Evolutionary conservation across 768 basidiomycete genomes (phyloP), one percentile per base, ranked within the genome.

Genomic region (Candolleomyces aberdarensis): DNA sequence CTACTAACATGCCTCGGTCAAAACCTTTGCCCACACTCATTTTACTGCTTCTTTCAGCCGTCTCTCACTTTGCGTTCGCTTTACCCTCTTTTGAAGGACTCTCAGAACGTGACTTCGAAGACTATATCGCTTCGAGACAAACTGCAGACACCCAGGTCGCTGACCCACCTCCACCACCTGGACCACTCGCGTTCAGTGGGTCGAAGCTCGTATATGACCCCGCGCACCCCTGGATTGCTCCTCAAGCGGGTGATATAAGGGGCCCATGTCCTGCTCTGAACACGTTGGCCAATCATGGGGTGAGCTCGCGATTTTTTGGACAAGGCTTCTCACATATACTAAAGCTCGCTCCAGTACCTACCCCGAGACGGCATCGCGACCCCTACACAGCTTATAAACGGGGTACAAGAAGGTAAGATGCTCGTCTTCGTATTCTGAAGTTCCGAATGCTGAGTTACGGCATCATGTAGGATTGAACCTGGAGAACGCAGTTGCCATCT

Each of bases 241-340:
- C 65, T 41, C 49, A 57, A 3, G 19, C 58, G 3, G 52, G 32
- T 0, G 66, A 64, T 40, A 60, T 62, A 14, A 53, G 65, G 26
- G 65, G 65, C 6, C 65, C 65, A 46, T 66, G 65, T 26, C 65
- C 65, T 22, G 65, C 58, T 15, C 47, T 66, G 50, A 66, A 66
- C 48, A 66, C 65, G 4, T 55, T 66, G 11, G 65, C 65, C 10
- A 57, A 53, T 39, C 65, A 66, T 51, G 65, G 65, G 26, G 65
- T 66, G 52, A 29, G 58, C 58, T 57, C 44, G 5, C 11, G 26
- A 46, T 39, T 3, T 22, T 32, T 20, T 36, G 6, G 2, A 36
- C 26, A 26, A 26, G 26, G 26, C 26, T 2, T 36, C 36, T 36
- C 11, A 11, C 36, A 36, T 36, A 8, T 36, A 5, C 36, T 36